Base-by-base conservation (phyloP, 106 monocot species). In the Posidonia australis region DNA sequence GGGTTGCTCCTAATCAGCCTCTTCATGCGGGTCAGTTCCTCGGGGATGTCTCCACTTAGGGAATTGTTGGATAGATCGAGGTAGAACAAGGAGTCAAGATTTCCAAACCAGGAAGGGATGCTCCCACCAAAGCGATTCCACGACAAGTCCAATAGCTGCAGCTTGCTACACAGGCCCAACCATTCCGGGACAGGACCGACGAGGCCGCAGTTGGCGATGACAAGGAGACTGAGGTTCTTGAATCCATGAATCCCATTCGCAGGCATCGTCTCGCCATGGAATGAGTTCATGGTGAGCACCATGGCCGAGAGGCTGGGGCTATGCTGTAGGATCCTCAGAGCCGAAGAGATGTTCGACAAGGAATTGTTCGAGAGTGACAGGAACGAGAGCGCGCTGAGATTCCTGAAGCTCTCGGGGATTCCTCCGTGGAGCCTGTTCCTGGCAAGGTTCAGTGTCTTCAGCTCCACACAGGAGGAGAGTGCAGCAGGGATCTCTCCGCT, bases 51-150 rank as follows among this genome's bases (percentile, higher is more conserved):
- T 17, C 94, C 94, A 10, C 53, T 13, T 9, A 93, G 72, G 3
- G 81, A 86, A 68, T 93, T 93, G 67, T 89, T 93, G 13, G 93
- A 94, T 12, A 94, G 21, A 70, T 94, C 94, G 67, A 94, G 21
- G 81, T 94, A 94, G 54, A 96, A 96, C 20, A 96, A 78, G 63
- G 57, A 46, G 19, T 83, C 75, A 4, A 90, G 74, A 57, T 83
- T 29, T 6, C 86, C 89, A 7, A 94, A 54, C 79, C 79, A 89
- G 0, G 29, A 28, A 46, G 94, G 89, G 58, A 94, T 75, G 4
- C 22, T 53, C 28, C 89, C 94, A 13, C 61, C 30, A 29, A 94
- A 77, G 18, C 60, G 68, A 72, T 94, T 94, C 86, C 84, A 89
- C 18, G 92, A 92, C 5, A 92, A 30, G 68, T 92, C 92, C 51